Evolutionary conservation across 306 rosid species (phyloP).

Genomic region (Cicer cuneatum): DNA sequence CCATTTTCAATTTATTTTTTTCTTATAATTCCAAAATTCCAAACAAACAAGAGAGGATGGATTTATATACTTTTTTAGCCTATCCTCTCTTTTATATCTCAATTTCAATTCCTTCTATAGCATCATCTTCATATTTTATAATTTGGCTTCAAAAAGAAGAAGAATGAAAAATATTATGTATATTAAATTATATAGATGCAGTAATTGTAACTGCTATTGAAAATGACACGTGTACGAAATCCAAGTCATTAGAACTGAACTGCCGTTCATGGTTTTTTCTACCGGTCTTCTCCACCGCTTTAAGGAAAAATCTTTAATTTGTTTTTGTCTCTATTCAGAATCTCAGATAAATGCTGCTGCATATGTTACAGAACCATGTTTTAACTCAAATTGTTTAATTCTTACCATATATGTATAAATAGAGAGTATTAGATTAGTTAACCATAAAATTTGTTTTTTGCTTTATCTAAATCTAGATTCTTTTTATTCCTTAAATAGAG

Average conservation of each 20-base stretch:
- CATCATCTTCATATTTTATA: slow-evolving; percentile 9
- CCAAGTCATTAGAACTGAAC: slow-evolving; percentile 36
- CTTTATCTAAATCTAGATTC: slow-evolving; percentile 45
- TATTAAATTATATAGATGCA: neutral
- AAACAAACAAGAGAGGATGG: slow-evolving; percentile 32
- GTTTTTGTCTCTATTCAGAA: neutral
- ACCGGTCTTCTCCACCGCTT: slow-evolving; percentile 32
- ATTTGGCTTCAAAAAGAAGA: neutral
- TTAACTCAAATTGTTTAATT: neutral
- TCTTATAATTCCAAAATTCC: neutral
- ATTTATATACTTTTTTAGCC: neutral
- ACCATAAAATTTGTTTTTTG: slow-evolving; percentile 6
- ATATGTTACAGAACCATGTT: neutral
- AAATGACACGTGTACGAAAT: neutral
- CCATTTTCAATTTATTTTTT: neutral
- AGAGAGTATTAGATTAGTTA: slow-evolving; percentile 14
- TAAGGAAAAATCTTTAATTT: neutral
- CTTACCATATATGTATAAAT: slow-evolving; percentile 14
- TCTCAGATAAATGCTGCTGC: neutral
- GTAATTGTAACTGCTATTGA: neutral
- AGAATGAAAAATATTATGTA: neutral
- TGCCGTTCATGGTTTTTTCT: slow-evolving; percentile 28
- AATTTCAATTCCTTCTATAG: neutral
- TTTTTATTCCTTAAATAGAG: slow-evolving; percentile 16
- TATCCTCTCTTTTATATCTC: slow-evolving; percentile 38